These are phyloP conservation scores for Tetrapyrgos nigripes DNA, from an alignment of 1,284 basidiomycete species.

Conservation along the genomic window DNA sequence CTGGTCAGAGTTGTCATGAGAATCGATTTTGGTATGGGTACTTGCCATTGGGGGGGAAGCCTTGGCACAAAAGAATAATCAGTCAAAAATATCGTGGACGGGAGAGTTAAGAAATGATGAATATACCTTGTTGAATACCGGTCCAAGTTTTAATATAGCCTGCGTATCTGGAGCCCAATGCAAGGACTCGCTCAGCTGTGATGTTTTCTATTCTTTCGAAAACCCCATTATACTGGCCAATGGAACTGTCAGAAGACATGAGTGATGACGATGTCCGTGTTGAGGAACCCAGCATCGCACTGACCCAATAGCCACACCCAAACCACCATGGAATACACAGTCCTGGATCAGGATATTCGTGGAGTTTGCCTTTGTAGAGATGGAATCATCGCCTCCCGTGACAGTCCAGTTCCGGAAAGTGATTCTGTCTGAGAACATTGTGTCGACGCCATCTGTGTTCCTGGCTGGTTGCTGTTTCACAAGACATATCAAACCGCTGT, in stretches of 20 bases:
- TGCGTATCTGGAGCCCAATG: conserved; percentile 26
- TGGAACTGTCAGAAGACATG: conserved; percentile 19
- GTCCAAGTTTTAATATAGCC: conserved; percentile 39
- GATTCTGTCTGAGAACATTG: conserved; percentile 37
- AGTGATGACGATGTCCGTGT: neutral
- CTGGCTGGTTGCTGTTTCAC: conserved; percentile 30
- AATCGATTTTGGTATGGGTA: neutral
- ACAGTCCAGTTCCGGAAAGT: conserved; percentile 38
- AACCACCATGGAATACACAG: conserved; percentile 34
- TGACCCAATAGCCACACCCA: conserved; percentile 39
- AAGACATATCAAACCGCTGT: neutral
- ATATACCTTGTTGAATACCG: conserved; percentile 28
- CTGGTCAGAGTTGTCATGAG: neutral
- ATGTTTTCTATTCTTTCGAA: conserved; percentile 41
- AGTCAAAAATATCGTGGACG: no score
- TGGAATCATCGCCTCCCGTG: conserved; percentile 17
- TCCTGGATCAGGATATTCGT: conserved; percentile 42
- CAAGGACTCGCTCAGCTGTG: conserved; percentile 29
- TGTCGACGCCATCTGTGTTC: conserved; percentile 43
- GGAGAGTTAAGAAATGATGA: no score
- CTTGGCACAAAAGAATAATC: no score
- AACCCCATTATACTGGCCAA: conserved; percentile 31
- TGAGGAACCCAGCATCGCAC: neutral
- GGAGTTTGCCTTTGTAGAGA: conserved; percentile 41
- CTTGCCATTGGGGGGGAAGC: conserved; percentile 37